Evolutionary conservation across 331 rosid genomes (phyloP).

Genomic region (Quercus tomentella): DNA sequence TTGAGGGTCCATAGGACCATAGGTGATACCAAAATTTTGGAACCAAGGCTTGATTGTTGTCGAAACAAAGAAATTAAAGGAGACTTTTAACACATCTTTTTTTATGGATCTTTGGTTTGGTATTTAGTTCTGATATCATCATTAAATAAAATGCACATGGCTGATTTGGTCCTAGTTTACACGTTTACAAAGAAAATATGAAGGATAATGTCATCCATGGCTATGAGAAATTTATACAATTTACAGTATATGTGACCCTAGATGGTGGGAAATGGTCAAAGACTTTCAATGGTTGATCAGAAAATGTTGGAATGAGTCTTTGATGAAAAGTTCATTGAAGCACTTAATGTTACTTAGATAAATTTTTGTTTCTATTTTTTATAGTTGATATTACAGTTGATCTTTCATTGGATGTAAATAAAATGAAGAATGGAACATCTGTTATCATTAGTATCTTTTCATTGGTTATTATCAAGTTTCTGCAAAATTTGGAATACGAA

Average conservation of each 20-base stretch:
- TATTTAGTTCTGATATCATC: neutral
- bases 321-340: neutral
- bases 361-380: neutral
- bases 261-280: neutral
- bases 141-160: neutral
- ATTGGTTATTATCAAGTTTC: neutral
- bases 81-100: neutral
- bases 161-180: neutral
- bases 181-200: neutral
- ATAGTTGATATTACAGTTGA: neutral
- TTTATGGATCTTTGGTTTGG: neutral
- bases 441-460: neutral
- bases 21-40: too few relatives aligned
- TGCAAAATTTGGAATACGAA: neutral
- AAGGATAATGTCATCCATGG: neutral
- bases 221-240: neutral
- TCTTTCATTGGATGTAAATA: neutral
- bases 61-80: neutral
- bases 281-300: neutral
- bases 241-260: neutral
- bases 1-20: too few relatives aligned
- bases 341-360: neutral
- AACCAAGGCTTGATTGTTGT: too few relatives aligned
- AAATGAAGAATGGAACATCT: neutral
- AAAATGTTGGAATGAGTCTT: neutral